Evolutionary conservation across 768 basidiomycete species (phyloP), one percentile per base, ranked within the genome.

Genomic region (Suillus placidus): DNA sequence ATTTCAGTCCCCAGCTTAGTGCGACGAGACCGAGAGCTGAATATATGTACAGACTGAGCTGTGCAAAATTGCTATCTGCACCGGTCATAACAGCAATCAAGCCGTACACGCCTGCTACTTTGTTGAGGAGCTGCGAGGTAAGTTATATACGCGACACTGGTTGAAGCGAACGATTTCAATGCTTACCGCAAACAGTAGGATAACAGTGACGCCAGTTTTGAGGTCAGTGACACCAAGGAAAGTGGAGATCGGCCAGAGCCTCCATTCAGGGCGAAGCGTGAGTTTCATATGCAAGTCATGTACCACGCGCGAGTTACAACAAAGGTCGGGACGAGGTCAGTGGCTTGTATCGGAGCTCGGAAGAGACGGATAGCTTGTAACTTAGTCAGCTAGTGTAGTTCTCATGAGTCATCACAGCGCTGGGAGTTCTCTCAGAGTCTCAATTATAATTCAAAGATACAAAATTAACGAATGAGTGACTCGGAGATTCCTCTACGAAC

Each of bases 31-130:
- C 93, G 32, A 90, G 76, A 64, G 91, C 89, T 12, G 96, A 98
- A 81, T 99, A 99, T 23, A 95, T 83, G 78, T 99, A 99, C 73
- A 97, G 84, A 76, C 89, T 92, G 66, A 98, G 84, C 78, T 99
- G 97, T 0, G 91, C 88, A 70, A 95, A 88, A n/a, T 91, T 89
- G n/a, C 92, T 91, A n/a, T 93, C 94, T 37, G 93, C 90, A 23
- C 96, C 96, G 1, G 91, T 92, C 66, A 95, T 79, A 64, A 95
- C 86, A 6, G 95, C 96, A 65, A 99, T 89, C 64, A 99, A 86
- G 63, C 97, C 97, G 75, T 99, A 99, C 10, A 98, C 87, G 60
- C 97, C 97, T 23, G 97, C 96, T 60, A 96, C 97, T 80, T 99
- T 99, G 85, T 99, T 99, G 69, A 99, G 82, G 62, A 95, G 80